Percentiles rank a stretch among this genome's conserved stretches.
Evolutionary conservation across 306 rosid genomes (phyloP).

Genomic region (Sophora flavescens): DNA sequence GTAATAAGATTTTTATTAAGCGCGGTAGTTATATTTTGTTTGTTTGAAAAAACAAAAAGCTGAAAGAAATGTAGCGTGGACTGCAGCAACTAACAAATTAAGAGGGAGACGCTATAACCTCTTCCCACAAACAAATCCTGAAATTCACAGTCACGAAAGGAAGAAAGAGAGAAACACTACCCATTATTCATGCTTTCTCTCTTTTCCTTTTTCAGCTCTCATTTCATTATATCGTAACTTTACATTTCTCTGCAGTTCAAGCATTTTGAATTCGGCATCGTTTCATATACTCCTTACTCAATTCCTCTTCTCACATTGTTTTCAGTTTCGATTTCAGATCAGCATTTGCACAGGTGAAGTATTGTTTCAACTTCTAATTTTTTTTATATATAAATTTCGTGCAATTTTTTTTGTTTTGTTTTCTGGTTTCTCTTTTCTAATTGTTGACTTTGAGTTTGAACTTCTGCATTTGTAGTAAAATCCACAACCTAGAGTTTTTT

Average conservation of each 20-base stretch:
- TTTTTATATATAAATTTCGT: no score
- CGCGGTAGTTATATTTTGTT: slow-evolving; percentile 55
- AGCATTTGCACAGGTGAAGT: slow-evolving; percentile 46
- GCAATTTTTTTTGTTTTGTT: slow-evolving; percentile 15
- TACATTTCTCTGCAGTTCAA: slow-evolving; percentile 9
- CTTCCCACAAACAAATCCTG: slow-evolving; percentile 2
- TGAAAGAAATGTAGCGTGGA: slow-evolving; percentile 38
- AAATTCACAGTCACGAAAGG: not conserved
- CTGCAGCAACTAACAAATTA: slow-evolving; percentile 48
- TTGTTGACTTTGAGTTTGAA: slow-evolving; percentile 22
- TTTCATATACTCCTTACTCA: not conserved
- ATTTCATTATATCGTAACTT: not conserved
- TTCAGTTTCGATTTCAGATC: slow-evolving; percentile 11
- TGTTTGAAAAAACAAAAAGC: slow-evolving; percentile 10
- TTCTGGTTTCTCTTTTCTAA: not conserved
- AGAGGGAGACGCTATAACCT: slow-evolving; percentile 73
- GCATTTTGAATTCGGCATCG: not conserved
- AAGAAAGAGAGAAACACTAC: not conserved
- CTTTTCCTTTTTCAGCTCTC: not conserved
- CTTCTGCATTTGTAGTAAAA: not conserved
- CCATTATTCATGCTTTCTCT: slow-evolving; percentile 25
- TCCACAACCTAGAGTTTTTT: not conserved
- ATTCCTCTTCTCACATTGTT: not conserved
- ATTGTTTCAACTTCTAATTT: no score
- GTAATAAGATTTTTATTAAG: not conserved